Percentiles rank a stretch among this genome's conserved stretches.
These are phyloP conservation scores for Lagenidium sp. DNA, from an alignment of 352 stramenopile species.

Conservation along the genomic window DNA sequence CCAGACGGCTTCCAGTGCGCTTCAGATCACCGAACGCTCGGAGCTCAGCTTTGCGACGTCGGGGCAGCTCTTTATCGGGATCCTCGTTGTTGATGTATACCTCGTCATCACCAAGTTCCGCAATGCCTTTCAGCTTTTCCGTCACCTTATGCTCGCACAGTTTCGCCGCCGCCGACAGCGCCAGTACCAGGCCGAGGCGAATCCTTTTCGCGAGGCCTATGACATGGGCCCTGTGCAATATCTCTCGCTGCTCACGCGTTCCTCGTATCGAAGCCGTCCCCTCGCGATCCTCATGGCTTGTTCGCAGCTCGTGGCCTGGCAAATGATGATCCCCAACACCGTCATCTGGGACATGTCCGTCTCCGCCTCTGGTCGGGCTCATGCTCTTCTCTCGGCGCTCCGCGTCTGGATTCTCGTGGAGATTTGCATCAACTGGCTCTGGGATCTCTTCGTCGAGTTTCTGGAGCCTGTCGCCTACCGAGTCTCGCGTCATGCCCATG, in stretches of 20 bases:
- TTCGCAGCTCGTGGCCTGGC: neutral
- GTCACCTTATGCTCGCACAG: neutral
- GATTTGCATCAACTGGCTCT: slow-evolving; percentile 1
- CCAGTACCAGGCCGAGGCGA: no score
- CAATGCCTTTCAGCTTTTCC: neutral
- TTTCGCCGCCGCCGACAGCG: neutral
- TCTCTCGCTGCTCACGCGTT: neutral
- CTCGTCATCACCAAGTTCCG: neutral
- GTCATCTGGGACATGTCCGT: slow-evolving; percentile 2
- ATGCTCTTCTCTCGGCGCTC: neutral
- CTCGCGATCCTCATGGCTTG: neutral
- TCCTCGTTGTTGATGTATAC: neutral
- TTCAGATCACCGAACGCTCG: neutral
- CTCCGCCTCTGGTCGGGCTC: neutral
- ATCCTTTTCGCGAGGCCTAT: neutral
- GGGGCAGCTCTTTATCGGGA: neutral
- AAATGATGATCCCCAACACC: slow-evolving; percentile 2
- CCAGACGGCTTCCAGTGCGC: neutral
- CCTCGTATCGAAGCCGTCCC: neutral
- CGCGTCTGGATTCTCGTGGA: slow-evolving; percentile 2
- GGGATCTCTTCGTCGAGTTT: neutral
- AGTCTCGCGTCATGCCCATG: neutral
- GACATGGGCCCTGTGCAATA: neutral
- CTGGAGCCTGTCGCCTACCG: neutral
- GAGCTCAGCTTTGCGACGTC: neutral